Evolutionary conservation across 495 filamentous ascomycete genomes (phyloP).

Genomic region (Eremomyces bilateralis): DNA sequence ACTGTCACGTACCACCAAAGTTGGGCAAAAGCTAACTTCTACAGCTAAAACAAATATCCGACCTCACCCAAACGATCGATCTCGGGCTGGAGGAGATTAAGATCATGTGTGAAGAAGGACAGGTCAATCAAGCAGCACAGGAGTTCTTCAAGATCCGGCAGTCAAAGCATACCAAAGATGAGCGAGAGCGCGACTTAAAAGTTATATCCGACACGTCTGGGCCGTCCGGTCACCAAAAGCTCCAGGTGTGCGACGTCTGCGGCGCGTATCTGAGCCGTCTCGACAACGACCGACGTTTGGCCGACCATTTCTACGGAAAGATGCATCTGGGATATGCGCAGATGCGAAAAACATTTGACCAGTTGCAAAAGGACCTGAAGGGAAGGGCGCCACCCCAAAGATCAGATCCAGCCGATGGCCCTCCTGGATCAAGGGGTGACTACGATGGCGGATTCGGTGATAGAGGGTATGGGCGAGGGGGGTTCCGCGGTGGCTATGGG

Average conservation of each 20-base stretch:
- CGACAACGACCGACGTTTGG: constrained; percentile 82
- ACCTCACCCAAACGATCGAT: constrained; percentile 58
- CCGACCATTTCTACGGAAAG: constrained; percentile 97
- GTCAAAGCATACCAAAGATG: constrained; percentile 60
- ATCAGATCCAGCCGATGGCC: too few species aligned
- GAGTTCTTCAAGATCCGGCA: constrained; percentile 70
- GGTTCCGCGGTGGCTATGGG: constrained; percentile 10
- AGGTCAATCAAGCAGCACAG: constrained; percentile 57
- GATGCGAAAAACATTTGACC: constrained; percentile 81
- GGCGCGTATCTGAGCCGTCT: constrained; percentile 77
- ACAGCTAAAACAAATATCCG: constrained; percentile 63
- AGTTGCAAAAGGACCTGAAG: constrained; percentile 67
- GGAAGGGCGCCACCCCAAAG: constrained; percentile 41
- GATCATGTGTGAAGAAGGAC: constrained; percentile 61
- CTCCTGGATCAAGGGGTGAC: constrained; percentile 5
- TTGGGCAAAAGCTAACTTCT: constrained; percentile 1
- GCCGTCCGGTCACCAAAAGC: constrained; percentile 84
- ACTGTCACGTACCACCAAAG: too few species aligned
- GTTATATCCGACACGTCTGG: constrained; percentile 77
- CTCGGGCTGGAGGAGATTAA: constrained; percentile 66
- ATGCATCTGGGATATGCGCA: constrained; percentile 97
- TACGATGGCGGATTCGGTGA: constrained; percentile 9
- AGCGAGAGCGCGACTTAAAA: constrained; percentile 77
- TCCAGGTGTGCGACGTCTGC: constrained; percentile 97
- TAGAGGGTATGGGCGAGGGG: constrained; percentile 8